Percentiles rank a stretch among this genome's conserved stretches.
These are phyloP conservation scores for Apiosordaria backusii DNA, from an alignment of 495 filamentous ascomycete species.

Conservation along the genomic window DNA sequence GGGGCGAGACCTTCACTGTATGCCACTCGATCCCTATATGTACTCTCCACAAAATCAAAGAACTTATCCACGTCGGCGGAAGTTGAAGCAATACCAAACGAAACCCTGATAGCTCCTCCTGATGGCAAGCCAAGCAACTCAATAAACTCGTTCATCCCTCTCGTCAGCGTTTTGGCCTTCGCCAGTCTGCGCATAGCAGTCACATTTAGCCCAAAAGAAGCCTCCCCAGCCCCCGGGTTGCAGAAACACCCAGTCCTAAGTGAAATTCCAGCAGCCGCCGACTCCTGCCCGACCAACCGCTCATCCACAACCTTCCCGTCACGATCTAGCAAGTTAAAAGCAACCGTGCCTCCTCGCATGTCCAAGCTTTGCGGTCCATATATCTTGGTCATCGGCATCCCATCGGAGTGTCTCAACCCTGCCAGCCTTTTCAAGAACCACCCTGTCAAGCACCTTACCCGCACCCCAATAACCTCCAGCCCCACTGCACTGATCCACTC, in stretches of 20 bases:
- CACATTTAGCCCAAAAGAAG: conserved; percentile 19
- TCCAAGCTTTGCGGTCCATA: conserved; percentile 48
- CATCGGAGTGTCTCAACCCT: conserved; percentile 48
- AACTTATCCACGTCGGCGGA: conserved; percentile 30
- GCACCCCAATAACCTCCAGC: conserved; percentile 19
- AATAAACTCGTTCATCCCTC: conserved; percentile 22
- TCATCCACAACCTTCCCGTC: conserved; percentile 52
- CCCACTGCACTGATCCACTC: conserved; percentile 30
- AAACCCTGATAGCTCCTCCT: conserved; percentile 31
- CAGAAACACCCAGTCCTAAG: conserved; percentile 60
- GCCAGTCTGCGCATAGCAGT: conserved; percentile 13
- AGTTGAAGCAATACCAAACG: conserved; percentile 33
- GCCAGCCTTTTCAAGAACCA: conserved; percentile 48
- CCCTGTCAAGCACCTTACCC: conserved; percentile 38
- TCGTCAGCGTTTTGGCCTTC: not conserved
- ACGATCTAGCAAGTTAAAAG: conserved; percentile 51
- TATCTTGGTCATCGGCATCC: conserved; percentile 43
- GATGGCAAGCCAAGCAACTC: conserved; percentile 25
- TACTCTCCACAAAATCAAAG: conserved; percentile 30
- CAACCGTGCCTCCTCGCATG: conserved; percentile 55
- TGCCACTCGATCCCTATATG: conserved; percentile 30
- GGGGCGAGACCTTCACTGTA: not conserved
- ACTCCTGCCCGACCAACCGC: conserved; percentile 44
- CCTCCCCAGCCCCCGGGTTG: conserved; percentile 53
- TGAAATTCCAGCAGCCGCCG: conserved; percentile 43